These are phyloP conservation scores for Boletus rufocinnamomeus DNA, from an alignment of 768 basidiomycete genomes.

Conservation along the genomic window DNA sequence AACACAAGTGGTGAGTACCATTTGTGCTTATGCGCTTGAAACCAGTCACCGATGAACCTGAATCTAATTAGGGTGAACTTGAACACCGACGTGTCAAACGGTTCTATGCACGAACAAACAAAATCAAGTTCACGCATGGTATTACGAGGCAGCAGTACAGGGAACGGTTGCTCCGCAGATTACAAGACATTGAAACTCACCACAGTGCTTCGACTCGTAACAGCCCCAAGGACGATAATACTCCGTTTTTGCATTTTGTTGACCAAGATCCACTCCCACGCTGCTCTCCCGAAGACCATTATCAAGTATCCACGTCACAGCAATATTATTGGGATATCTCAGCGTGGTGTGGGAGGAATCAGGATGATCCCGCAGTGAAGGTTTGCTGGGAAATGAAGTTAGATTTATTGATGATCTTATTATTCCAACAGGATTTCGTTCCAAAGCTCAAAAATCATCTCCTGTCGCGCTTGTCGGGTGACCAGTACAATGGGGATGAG, in stretches of 20 bases:
- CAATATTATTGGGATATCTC: no score
- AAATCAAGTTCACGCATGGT: no score
- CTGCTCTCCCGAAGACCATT: slow-evolving; percentile 9
- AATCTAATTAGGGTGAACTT: slow-evolving; percentile 34
- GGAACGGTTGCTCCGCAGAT: neutral
- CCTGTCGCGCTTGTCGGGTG: no score
- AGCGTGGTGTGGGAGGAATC: no score
- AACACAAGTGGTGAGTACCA: slow-evolving; percentile 40
- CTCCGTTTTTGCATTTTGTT: slow-evolving; percentile 2
- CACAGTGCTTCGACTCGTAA: no score
- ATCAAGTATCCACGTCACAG: slow-evolving; percentile 30
- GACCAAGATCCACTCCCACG: slow-evolving; percentile 9
- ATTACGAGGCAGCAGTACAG: no score
- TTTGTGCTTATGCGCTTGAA: neutral
- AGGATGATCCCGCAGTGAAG: accelerated
- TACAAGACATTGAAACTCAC: neutral
- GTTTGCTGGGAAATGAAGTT: no score
- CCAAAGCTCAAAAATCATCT: no score
- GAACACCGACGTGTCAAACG: slow-evolving; percentile 41
- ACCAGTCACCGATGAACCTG: no score
- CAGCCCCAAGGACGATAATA: neutral
- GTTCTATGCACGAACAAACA: slow-evolving; percentile 37
- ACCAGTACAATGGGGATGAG: no score
- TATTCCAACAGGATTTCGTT: no score
- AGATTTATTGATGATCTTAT: no score